Conservation (phyloP, 495 filamentous ascomycete genomes). For the Lophium mytilinum region DNA sequence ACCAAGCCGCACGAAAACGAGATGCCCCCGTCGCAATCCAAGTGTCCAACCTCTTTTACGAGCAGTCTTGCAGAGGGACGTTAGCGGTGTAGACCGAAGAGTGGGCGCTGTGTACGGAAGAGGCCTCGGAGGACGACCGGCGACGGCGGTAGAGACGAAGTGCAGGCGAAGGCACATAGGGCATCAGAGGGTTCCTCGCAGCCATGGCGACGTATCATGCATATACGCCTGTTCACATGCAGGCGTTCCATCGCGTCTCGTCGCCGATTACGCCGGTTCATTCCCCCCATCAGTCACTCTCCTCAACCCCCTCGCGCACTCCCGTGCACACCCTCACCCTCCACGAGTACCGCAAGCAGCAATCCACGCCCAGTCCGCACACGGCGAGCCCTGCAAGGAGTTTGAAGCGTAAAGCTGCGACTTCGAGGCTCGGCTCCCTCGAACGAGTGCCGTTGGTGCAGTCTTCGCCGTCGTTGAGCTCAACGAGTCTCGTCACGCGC, state of each 20-base stretch:
- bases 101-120: neutral
- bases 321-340: constrained; percentile 23
- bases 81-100: neutral
- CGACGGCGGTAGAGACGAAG: neutral
- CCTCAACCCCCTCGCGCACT: constrained; percentile 21
- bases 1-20: neutral
- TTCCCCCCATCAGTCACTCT: constrained; percentile 24
- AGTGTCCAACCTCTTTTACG: neutral
- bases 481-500: no score
- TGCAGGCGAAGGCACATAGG: neutral
- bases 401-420: constrained; percentile 24
- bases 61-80: no score
- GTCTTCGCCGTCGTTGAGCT: no score
- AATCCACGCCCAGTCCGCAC: constrained; percentile 20
- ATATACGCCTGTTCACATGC: neutral
- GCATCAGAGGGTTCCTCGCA: neutral
- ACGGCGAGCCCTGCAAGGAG: constrained; percentile 14
- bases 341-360: constrained; percentile 30
- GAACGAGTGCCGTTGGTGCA: constrained; percentile 19
- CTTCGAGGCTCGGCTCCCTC: constrained; percentile 18
- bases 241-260: neutral
- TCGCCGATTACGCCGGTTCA: constrained; percentile 20
- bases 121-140: neutral
- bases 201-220: neutral
- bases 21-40: neutral